Base-by-base conservation (phyloP, 345 rosid species). In the Mercurialis annua region DNA sequence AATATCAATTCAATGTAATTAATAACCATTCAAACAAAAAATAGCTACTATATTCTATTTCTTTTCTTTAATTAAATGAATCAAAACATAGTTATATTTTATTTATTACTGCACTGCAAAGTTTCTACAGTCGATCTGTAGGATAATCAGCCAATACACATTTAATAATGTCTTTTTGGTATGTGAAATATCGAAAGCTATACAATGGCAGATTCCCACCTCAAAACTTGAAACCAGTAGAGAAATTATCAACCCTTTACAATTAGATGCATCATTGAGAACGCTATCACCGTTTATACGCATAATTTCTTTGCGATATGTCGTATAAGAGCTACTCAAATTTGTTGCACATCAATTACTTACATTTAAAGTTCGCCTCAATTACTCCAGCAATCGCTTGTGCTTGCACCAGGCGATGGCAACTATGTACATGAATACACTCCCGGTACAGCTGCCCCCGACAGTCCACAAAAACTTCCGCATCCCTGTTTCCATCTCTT, bases 371-470 rank as follows among this genome's bases (percentile, higher is more conserved):
- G 40, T 34, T n/a, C n/a, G n/a, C 40, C 21, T 6, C 16, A 23
- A 54, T 55, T 74, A 90, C 57, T 87, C 90, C 33, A 94, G 80
- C 73, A 94, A 73, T 21, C 95, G 82, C 83, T 84, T 89, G 84
- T 87, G 72, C 80, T 83, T 94, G 54, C 83, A 89, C 96, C 92
- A 91, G 44, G 95, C 91, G 63, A 94, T 87, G 36, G 90, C 97
- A 64, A 82, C 50, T 18, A 85, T 85, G 30, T 91, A 94, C 2
- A 91, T 81, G 78, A 85, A 78, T 42, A 94, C 24, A 64, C 76
- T 74, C 7, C 89, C 96, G 1, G 83, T 44, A 44, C 85, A 42
- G 64, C 95, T 80, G 36, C 96, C 97, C 23, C 90, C 81, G 34
- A 86, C 82, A 0, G 97, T 87, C 96, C 96, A 89, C 3, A 85